Evolutionary conservation across 306 rosid genomes (phyloP), one percentile per base, ranked within the genome.

Genomic region (Prunus fruticosa): DNA sequence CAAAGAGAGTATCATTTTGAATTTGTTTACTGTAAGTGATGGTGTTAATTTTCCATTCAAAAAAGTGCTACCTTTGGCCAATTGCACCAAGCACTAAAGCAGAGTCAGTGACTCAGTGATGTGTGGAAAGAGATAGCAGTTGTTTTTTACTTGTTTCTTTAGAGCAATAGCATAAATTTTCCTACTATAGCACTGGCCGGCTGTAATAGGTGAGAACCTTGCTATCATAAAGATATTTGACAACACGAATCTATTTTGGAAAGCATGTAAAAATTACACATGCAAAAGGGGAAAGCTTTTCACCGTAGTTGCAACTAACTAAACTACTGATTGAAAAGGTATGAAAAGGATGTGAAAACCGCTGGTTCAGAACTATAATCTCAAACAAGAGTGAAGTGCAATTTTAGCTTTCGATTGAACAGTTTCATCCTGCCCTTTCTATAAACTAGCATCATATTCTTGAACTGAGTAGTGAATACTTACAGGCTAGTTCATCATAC

Each of bases 401-500:
- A 32, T 12, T 32, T 54, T n/a, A 38, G 11, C n/a, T 11, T 53
- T 71, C 11, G 0, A 8, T 11, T 70, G 67, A 20, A 7, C 20
- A 56, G 38, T 57, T 57, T 38, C 43, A 14, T 22, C 49, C 11
- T 14, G 34, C 43, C 11, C 13, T 27, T 13, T 67, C 53, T 45
- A 46, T 23, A 20, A 67, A 20, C n/a, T 23, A 15, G 4, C 43
- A 72, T 41, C 34, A 57, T 15, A 72, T 56, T 56, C 51, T 22
- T 56, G 25, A 57, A 38, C 23, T 41, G 53, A 70, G 61, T 16
- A 57, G 23, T 19, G 79, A 71, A 75, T 76, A 90, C 96, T 65
- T 85, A 93, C 97, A 83, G 28, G 98, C 96, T 86, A 93, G 93
- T 84, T 91, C 98, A 73, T 91, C 97, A 41, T 89, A 90, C 82